These are phyloP conservation scores for Akanthomyces muscarius DNA, from an alignment of 2,329 filamentous ascomycete species.

Conservation along the genomic window DNA sequence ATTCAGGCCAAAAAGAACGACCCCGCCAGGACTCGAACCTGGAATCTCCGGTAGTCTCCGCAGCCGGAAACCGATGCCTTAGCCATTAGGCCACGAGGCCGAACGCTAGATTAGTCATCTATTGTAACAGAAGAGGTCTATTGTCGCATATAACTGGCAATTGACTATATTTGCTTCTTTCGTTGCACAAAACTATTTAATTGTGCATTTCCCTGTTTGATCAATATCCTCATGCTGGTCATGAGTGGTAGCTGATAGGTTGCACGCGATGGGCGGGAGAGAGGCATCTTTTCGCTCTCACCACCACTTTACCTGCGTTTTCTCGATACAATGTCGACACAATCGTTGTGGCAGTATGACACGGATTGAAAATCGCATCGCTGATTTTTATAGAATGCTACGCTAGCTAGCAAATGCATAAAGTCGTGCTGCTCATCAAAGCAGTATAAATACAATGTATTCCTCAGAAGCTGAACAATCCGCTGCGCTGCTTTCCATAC, in stretches of 20 bases:
- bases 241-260: too few species aligned
- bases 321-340: too few species aligned
- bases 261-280: too few species aligned
- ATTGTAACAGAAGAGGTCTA: neutral
- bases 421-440: neutral
- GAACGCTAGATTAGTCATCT: neutral
- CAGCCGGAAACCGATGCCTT: constrained; percentile 13
- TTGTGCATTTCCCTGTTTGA: too few species aligned
- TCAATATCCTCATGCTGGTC: too few species aligned
- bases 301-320: too few species aligned
- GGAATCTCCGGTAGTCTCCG: constrained; percentile 12
- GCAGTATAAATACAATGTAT: neutral
- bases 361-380: too few species aligned
- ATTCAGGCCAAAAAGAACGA: neutral
- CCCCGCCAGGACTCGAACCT: constrained; percentile 17
- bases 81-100: constrained; percentile 16
- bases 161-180: too few species aligned
- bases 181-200: neutral
- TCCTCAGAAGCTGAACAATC: constrained; percentile 1
- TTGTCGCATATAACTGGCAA: neutral
- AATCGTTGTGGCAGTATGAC: too few species aligned
- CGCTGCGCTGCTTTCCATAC: constrained; percentile 11
- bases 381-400: neutral
- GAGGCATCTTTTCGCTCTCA: too few species aligned
- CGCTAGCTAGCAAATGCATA: neutral